Evolutionary conservation across 371 early-diverging fungal species (phyloP).

Genomic region (Mortierella polycephala): DNA sequence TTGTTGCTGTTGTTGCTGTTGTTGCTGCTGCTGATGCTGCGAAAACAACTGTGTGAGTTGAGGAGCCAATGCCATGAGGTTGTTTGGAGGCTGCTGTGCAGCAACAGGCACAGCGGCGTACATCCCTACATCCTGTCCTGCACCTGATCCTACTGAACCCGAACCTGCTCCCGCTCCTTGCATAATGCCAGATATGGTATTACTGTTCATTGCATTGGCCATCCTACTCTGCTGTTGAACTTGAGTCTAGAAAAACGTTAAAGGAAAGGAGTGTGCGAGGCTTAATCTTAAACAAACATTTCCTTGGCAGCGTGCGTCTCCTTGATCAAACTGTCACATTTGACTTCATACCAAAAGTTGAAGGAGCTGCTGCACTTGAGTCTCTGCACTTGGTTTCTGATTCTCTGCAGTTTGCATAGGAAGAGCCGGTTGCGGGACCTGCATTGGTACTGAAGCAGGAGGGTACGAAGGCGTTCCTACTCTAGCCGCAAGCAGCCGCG

Average conservation of each 20-base stretch:
- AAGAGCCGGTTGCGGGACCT: background rate
- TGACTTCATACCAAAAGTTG: conserved; percentile 29
- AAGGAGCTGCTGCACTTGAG: conserved; percentile 37
- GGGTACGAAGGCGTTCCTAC: background rate
- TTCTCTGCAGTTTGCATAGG: background rate
- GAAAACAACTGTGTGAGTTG: conserved; percentile 30
- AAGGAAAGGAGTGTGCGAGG: background rate
- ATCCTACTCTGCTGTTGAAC: conserved; percentile 34
- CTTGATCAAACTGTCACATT: background rate
- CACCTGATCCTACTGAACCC: background rate
- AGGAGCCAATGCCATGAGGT: conserved; percentile 23
- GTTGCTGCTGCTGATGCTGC: conserved; percentile 17
- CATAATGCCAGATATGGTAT: background rate
- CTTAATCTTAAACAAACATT: background rate
- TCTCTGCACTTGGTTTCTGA: conserved; percentile 18
- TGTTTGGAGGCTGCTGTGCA: background rate
- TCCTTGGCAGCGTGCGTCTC: no score
- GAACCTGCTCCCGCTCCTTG: background rate
- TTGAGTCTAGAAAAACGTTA: conserved; percentile 10
- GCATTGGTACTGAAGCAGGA: background rate
- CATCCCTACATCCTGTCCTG: background rate
- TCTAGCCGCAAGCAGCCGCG: background rate
- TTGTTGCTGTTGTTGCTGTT: background rate
- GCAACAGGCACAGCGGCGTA: background rate
- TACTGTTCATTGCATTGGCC: conserved; percentile 5